Evolutionary conservation across 331 rosid genomes (phyloP).

Genomic region (Erythrophleum ivorense): DNA sequence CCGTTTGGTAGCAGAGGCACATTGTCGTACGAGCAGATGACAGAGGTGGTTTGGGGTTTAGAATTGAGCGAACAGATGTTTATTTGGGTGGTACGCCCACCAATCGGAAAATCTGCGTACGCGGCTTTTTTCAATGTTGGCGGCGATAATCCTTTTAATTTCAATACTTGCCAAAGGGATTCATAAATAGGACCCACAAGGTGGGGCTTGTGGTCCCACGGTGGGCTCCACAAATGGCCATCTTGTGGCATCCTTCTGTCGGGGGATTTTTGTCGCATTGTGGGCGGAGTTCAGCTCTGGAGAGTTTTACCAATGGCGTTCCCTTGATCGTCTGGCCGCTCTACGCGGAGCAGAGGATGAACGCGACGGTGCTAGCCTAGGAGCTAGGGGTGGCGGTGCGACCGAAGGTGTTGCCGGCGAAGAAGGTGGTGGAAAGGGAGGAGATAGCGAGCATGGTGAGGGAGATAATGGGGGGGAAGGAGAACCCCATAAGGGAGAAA

Average conservation of each 20-base stretch:
- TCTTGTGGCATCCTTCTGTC: neutral
- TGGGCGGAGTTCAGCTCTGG: slow-evolving; percentile 59
- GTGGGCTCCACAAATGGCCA: slow-evolving; percentile 49
- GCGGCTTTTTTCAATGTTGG: slow-evolving; percentile 45
- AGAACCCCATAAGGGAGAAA: neutral
- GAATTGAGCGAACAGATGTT: neutral
- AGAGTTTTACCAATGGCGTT: slow-evolving; percentile 55
- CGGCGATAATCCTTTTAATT: neutral
- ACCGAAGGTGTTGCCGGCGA: slow-evolving; percentile 14
- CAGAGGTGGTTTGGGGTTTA: neutral
- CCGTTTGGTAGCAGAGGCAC: neutral
- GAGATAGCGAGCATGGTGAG: slow-evolving; percentile 40
- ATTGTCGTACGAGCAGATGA: neutral
- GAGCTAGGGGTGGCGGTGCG: slow-evolving; percentile 49
- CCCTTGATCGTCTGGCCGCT: slow-evolving; percentile 60
- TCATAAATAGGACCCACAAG: slow-evolving; percentile 20
- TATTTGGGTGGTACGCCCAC: neutral
- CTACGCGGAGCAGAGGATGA: slow-evolving; percentile 59
- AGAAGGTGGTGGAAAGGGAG: slow-evolving; percentile 54
- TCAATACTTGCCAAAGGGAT: slow-evolving; percentile 42
- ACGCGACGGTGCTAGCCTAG: slow-evolving; percentile 44
- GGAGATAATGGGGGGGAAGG: slow-evolving; percentile 20
- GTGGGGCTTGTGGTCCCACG: slow-evolving; percentile 16
- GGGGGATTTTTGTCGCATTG: slow-evolving; percentile 44
- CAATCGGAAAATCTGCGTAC: slow-evolving; percentile 38